Evolutionary conservation across 148 eudicot genomes (phyloP), one percentile per base, ranked within the genome.

Genomic region (Rhododendron simsii): DNA sequence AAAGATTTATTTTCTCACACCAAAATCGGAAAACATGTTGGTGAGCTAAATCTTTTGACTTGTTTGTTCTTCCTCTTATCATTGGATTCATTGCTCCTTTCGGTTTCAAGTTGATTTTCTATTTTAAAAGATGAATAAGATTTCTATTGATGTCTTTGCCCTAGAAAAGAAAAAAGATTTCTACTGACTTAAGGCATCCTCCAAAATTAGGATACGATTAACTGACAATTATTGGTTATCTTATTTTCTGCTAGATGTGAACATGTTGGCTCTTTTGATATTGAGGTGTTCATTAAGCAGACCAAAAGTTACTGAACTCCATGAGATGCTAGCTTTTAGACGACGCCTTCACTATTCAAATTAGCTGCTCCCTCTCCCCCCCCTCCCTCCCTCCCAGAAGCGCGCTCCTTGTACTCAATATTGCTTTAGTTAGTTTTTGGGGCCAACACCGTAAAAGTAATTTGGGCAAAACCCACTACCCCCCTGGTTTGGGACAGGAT

Each of bases 1-100:
- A 57, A 94, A 92, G 87, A 89, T 96, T 87, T 89, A 94, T 85
- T 96, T 93, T 89, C 95, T 95, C 78, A 93, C 91, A 69, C 96
- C 99, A 74, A 94, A 94, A 26, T 91, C 98, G 26, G 98, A 94
- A 90, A 94, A 89, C 84, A 94, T 90, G 94, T 81, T 92, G 98
- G 99, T 96, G 92, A 86, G 98, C 84, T 71, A 76, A 39, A 35
- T 26, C 21, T 39, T 71, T 30, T 69, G 26, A 3, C 50, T 59
- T 39, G 26, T 69, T 53, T 67, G 50, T 73, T 77, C 85, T 57
- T 53, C 37, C 57, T 61, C 37, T 47, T 47, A 1, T 13, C 18
- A 33, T 33, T 71, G 8, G 76, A 13, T 15, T 51, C 11, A 26
- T 21, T 11, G 84, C 48, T 57, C 23, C 21, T 7, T 13, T 11